phyloP scores from a whole-genome alignment of 805 yeast species.

The Clavispora phyllophila region DNA sequence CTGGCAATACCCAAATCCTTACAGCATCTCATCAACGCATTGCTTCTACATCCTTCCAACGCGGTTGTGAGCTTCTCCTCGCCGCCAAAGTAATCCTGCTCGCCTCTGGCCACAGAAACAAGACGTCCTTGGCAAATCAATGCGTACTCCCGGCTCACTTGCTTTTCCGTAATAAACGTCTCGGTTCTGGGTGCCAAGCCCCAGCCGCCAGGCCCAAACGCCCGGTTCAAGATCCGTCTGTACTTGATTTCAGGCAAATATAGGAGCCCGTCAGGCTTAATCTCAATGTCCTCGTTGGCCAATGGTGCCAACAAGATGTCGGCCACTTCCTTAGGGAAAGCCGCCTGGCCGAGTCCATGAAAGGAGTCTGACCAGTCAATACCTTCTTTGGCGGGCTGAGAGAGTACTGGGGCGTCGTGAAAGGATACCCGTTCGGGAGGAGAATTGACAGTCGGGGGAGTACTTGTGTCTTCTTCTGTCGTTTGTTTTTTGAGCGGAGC shows the following conservation, averaged over 20 bases:
- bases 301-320: constrained; percentile 59
- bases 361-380: constrained; percentile 84
- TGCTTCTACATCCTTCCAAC: constrained; percentile 93
- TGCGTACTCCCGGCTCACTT: constrained; percentile 87
- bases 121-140: constrained; percentile 81
- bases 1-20: constrained; percentile 96
- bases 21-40: constrained; percentile 96
- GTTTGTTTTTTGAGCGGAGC: constrained; percentile 6
- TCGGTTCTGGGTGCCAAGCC: constrained; percentile 92
- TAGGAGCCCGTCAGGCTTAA: constrained; percentile 90
- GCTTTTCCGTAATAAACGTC: constrained; percentile 65
- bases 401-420: constrained; percentile 20
- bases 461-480: not conserved
- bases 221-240: constrained; percentile 78
- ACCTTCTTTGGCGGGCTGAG: constrained; percentile 13
- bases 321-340: constrained; percentile 61
- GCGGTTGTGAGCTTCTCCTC: constrained; percentile 91
- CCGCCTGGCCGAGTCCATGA: constrained; percentile 77
- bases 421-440: constrained; percentile 10
- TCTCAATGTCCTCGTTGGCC: constrained; percentile 74
- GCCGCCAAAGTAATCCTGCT: constrained; percentile 80
- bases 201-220: constrained; percentile 99
- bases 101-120: constrained; percentile 91
- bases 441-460: not conserved
- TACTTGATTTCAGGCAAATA: constrained; percentile 95